These are phyloP conservation scores for Lithospermum erythrorhizon DNA, from an alignment of 257 asterid genomes.

Conservation along the genomic window DNA sequence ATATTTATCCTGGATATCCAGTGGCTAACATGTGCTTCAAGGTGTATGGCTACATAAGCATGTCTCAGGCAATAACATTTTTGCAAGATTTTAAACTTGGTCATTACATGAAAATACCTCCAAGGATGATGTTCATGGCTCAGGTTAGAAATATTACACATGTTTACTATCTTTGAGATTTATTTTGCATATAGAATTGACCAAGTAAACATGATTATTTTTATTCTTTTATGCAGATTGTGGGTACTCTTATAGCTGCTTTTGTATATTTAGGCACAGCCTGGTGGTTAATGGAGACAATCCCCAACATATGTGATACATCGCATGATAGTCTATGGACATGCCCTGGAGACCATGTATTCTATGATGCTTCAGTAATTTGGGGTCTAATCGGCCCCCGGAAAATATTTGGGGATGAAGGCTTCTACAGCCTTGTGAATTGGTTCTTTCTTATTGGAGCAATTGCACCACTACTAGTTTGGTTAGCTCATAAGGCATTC, in stretches of 20 bases:
- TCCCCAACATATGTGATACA: slow-evolving; percentile 18
- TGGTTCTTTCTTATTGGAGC: slow-evolving; percentile 65
- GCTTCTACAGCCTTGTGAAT: slow-evolving; percentile 45
- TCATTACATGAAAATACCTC: slow-evolving; percentile 18
- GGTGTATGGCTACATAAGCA: slow-evolving; percentile 14
- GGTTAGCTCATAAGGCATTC: slow-evolving; percentile 28
- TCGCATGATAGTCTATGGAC: slow-evolving; percentile 65
- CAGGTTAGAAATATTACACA: slow-evolving; percentile 8
- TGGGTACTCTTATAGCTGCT: slow-evolving; percentile 17
- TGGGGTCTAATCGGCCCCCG: slow-evolving; percentile 85
- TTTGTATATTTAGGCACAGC: slow-evolving; percentile 15
- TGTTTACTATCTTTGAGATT: neutral
- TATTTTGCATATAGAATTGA: neutral
- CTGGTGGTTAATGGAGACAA: slow-evolving; percentile 23
- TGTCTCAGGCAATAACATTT: slow-evolving; percentile 13
- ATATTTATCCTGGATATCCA: slow-evolving; percentile 17
- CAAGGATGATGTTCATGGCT: slow-evolving; percentile 15
- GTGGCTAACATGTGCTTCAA: slow-evolving; percentile 19
- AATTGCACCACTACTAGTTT: slow-evolving; percentile 39
- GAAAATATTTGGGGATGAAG: slow-evolving; percentile 44
- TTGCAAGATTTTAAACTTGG: slow-evolving; percentile 16
- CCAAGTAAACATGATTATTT: neutral
- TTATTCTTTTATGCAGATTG: slow-evolving; percentile 4
- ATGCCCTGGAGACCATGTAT: slow-evolving; percentile 55
- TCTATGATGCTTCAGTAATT: slow-evolving; percentile 69